phyloP scores from a whole-genome alignment of 306 rosid species.

The Castanea mollissima region DNA sequence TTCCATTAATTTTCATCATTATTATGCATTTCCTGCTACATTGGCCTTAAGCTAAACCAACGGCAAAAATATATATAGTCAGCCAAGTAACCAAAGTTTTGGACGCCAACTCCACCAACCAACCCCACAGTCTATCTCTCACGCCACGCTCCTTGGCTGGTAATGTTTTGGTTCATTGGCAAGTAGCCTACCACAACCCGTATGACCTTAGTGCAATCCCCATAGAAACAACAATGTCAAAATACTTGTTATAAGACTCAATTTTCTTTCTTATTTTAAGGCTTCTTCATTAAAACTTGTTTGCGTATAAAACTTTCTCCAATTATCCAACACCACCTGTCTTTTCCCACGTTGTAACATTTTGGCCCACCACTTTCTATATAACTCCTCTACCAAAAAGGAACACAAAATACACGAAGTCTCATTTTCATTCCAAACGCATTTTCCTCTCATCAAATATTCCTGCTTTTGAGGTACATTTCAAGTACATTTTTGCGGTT shows the following conservation, averaged over 20 bases:
- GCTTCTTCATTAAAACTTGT: background rate
- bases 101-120: constrained; percentile 39
- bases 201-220: background rate
- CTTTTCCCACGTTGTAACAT: constrained; percentile 16
- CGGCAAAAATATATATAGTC: background rate
- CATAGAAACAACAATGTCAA: background rate
- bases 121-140: background rate
- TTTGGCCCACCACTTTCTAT: constrained; percentile 25
- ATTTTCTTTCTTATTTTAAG: background rate
- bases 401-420: background rate
- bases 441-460: background rate
- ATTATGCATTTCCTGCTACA: background rate
- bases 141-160: background rate
- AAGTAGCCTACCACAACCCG: constrained; percentile 33
- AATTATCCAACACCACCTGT: constrained; percentile 16
- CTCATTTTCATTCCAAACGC: constrained; percentile 2
- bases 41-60: background rate
- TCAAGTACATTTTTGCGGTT: background rate
- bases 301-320: constrained; percentile 3
- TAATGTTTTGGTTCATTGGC: constrained; percentile 25
- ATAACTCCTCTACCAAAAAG: constrained; percentile 22
- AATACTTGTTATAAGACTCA: background rate
- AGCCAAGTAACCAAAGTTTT: constrained; percentile 26
- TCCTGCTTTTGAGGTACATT: constrained; percentile 1
- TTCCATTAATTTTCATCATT: background rate